Evolutionary conservation across 1,139 yeast species (phyloP).

Genomic region (Citeromyces siamensis): DNA sequence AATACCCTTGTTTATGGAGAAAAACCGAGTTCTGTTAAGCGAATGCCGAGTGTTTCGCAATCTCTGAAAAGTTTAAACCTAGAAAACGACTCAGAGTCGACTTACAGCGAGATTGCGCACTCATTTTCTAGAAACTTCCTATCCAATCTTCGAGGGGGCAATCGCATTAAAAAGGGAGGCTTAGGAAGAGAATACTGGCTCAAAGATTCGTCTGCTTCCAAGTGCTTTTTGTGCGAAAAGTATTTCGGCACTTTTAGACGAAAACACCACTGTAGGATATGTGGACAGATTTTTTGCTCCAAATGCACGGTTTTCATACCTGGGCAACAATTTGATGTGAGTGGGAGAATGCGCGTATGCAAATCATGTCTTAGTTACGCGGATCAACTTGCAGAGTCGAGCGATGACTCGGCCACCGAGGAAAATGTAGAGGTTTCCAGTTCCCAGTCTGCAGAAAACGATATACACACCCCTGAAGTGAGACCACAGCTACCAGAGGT

Average conservation of each 20-base stretch:
- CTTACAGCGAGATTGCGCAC: constrained; percentile 5
- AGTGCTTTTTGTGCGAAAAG: constrained; percentile 42
- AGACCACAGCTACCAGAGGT: constrained; percentile 10
- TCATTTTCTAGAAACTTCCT: constrained; percentile 5
- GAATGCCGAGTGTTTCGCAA: constrained; percentile 6
- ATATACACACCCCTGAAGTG: constrained; percentile 5
- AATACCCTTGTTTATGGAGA: constrained; percentile 1
- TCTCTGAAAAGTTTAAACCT: constrained; percentile 3
- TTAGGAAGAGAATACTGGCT: constrained; percentile 36
- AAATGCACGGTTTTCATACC: constrained; percentile 73
- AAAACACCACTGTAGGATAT: constrained; percentile 89
- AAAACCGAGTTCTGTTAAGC: background rate
- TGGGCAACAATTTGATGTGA: constrained; percentile 58
- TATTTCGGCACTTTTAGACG: constrained; percentile 63
- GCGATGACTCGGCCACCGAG: constrained; percentile 26
- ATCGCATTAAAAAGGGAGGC: constrained; percentile 9
- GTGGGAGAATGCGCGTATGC: constrained; percentile 71
- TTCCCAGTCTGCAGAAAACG: constrained; percentile 5
- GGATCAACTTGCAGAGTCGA: constrained; percentile 51
- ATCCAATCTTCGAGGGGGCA: constrained; percentile 5
- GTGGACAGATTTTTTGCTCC: constrained; percentile 92
- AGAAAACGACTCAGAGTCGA: constrained; percentile 5
- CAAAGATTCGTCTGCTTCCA: constrained; percentile 46
- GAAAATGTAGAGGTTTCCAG: constrained; percentile 8
- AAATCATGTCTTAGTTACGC: constrained; percentile 58